These are phyloP conservation scores for Arthrocladium fulminans DNA, from an alignment of 2,329 filamentous ascomycete genomes.

Conservation along the genomic window DNA sequence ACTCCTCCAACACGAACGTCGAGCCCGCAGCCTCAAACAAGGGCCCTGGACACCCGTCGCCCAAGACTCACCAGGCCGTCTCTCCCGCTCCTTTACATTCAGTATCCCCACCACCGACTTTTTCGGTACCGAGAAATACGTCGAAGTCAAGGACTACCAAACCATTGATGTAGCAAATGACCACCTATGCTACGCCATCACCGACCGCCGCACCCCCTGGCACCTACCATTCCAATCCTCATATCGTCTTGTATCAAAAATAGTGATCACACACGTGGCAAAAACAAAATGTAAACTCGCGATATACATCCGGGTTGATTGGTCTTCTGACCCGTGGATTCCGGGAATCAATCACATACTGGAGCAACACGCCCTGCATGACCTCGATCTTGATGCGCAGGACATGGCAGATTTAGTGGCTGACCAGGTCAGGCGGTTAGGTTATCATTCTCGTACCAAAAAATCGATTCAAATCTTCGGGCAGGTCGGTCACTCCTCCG, in stretches of 20 bases:
- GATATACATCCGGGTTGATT: conserved; percentile 79
- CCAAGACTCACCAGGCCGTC: conserved; percentile 51
- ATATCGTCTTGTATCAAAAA: conserved; percentile 78
- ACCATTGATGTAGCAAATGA: conserved; percentile 75
- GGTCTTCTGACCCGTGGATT: conserved; percentile 57
- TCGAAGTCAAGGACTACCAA: conserved; percentile 69
- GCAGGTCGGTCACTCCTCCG: conserved; percentile 37
- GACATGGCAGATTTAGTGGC: conserved; percentile 43
- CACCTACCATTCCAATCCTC: conserved; percentile 72
- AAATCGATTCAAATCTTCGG: conserved; percentile 42
- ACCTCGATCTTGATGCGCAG: conserved; percentile 45
- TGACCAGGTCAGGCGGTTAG: conserved; percentile 40
- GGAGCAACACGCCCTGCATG: conserved; percentile 60
- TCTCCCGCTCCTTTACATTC: conserved; percentile 74
- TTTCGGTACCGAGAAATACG: conserved; percentile 50
- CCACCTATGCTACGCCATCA: conserved; percentile 61
- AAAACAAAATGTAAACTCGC: conserved; percentile 90
- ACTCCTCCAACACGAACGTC: conserved; percentile 74
- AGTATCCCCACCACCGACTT: conserved; percentile 60
- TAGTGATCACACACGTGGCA: conserved; percentile 85
- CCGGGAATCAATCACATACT: conserved; percentile 41
- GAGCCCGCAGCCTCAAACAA: conserved; percentile 72
- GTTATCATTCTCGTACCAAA: conserved; percentile 39
- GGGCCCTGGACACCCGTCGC: conserved; percentile 65
- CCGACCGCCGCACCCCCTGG: conserved; percentile 60